Base-by-base conservation (phyloP, 169 alveolate genomes). In the Eimeria praecox region DNA sequence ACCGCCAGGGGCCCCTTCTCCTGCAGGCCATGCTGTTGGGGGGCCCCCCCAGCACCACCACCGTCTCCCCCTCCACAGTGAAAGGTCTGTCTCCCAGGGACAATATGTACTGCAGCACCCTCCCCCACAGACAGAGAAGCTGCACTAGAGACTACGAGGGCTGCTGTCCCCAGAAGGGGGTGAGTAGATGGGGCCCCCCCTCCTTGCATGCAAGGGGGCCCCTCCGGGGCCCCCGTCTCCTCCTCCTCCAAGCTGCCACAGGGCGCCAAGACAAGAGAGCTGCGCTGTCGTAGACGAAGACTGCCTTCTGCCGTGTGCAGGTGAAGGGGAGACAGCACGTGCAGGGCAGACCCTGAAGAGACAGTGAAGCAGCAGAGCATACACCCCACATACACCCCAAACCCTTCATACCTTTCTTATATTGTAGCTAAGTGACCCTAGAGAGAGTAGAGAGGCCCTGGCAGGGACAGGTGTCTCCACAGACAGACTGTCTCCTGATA, bases 71-170 rank as follows among this genome's bases (percentile, higher is more conserved):
- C 90, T 33, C 90, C 44, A 44, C 90, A 82, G 44, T 9, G 69
- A 27, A 82, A 82, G 69, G 33, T 52, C 30, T n/a, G 38, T n/a
- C 46, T 10, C 16, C 90, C 90, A 14, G 90, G 90, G 49, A 82
- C 33, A 27, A 82, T 46, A 49, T 64, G 90, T n/a, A 82, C 54
- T 10, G 90, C 66, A 3, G 90, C 90, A 9, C 71, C 90, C 69
- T 82, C 90, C 38, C 90, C 90, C 27, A 82, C 90, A 52, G 90
- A 82, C 16, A 82, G 46, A n/a, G 90, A 82, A n/a, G 90, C 90
- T 49, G 71, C 90, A 46, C 90, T 82, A 27, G 90, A 82, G 40
- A 82, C 71, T 24, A 82, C 66, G 14, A 82, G 52, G 12, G 87
- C 38, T 18, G 87, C 62, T 6, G n/a, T 38, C 73, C 66, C 71